Evolutionary conservation across 2,329 filamentous ascomycete genomes (phyloP), one percentile per base, ranked within the genome.

Genomic region (Diatrype stigma): DNA sequence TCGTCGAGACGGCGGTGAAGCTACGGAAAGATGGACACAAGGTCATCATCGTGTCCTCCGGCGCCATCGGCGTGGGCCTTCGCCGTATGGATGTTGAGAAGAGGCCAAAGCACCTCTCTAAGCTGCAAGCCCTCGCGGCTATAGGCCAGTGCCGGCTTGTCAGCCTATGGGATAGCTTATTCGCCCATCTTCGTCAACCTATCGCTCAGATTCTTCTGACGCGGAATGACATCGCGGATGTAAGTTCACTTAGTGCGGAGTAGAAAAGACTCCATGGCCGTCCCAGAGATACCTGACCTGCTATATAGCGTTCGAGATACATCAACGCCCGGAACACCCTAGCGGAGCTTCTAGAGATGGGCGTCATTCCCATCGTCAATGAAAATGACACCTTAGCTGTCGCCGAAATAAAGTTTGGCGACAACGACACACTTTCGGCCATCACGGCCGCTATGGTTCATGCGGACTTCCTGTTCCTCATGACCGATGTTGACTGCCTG

Each of bases 381-480:
- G 94, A 99, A 73, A 99, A 99, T 70, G 94, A 99, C 69, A 99
- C 94, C 2, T 75, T 99, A 49, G 90, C 92, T 22, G 94, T 99
- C 58, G 89, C 93, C 42, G 94, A 99, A 79, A 99, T 99, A 74
- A 97, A 97, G 76, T 99, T 99, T 66, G 94, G 94, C 59, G 94
- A 99, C 76, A 99, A 99, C 63, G 94, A 99, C 70, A 99, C 94
- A 2, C 78, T 99, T 45, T 96, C 91, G 12, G 94, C 94, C 51
- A 96, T 99, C 61, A 96, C 94, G 0, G 90, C 94, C 1, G 94
- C 89, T 59, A 97, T 97, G 91, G 89, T 97, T 19, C 90, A 96
- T 63, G 94, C 94, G 47, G 92, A 99, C 65, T 90, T 96, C 63
- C 79, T 99, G 10, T 99, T 99, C 71, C 80, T 99, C 56, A 97